Evolutionary conservation across 495 filamentous ascomycete genomes (phyloP).

Genomic region (Penicillium paxilli): DNA sequence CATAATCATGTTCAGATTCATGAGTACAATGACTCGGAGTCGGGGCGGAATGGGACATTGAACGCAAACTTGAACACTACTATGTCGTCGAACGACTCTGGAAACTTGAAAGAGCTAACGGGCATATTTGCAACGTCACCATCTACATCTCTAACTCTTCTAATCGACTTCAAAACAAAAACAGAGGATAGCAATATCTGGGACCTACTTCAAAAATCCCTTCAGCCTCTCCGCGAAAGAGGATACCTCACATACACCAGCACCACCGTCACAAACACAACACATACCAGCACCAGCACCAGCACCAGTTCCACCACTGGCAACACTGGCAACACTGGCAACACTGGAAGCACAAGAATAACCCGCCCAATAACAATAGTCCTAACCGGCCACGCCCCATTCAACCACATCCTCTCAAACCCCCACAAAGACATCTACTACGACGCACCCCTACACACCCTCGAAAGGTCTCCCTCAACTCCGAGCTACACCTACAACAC

Average conservation of each 20-base stretch:
- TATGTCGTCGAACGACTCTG: too few relatives aligned
- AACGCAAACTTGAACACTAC: too few relatives aligned
- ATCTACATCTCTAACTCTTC: constrained; percentile 25
- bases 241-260: constrained; percentile 58
- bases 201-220: constrained; percentile 43
- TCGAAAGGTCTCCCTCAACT: background rate
- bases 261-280: constrained; percentile 20
- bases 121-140: constrained; percentile 59
- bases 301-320: background rate
- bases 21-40: too few relatives aligned
- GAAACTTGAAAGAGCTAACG: constrained; percentile 17
- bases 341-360: constrained; percentile 37
- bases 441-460: constrained; percentile 60
- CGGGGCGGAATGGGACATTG: too few relatives aligned
- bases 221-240: constrained; percentile 55
- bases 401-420: constrained; percentile 35
- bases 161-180: constrained; percentile 38
- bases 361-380: constrained; percentile 68
- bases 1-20: too few relatives aligned
- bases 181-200: constrained; percentile 43
- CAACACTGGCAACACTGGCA: constrained; percentile 35
- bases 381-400: constrained; percentile 64
- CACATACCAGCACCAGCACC: constrained; percentile 34
- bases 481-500: constrained; percentile 15
- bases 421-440: constrained; percentile 64